Base-by-base conservation (phyloP, 441 rosid genomes). In the Populus hybrid region DNA sequence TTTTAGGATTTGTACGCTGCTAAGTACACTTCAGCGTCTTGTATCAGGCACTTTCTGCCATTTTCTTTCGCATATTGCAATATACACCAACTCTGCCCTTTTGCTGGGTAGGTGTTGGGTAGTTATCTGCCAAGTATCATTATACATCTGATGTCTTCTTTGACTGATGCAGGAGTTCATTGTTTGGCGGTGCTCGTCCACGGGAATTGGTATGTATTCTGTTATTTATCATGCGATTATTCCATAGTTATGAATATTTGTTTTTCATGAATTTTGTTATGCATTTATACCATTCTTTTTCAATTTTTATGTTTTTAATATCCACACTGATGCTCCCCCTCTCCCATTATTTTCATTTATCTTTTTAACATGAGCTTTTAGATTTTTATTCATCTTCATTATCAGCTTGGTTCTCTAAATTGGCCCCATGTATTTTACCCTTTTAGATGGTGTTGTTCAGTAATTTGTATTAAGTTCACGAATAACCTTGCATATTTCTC, bases 141-240 rank as follows among this genome's bases (percentile, higher is more conserved):
- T 53, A 53, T 57, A 20, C 9, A 53, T 21, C 38, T 77, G n/a
- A 70, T 40, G 23, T 35, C 46, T 2, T 76, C 11, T n/a, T 36
- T 30, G 26, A 69, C 40, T 69, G 78, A 36, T 76, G 75, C 75
- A 79, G 79, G 81, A 64, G 65, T 72, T 50, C 74, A 28, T 78
- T 84, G 50, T 81, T 84, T 59, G 81, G 84, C 8, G 79, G 77
- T 21, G 82, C 78, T 32, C 77, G 75, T 57, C 82, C 79, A 1
- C 53, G 75, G 14, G 84, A 81, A 72, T n/a, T 76, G 79, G 82
- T 84, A 79, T 69, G 76, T 32, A 5, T 59, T 24, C 21, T 63
- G 20, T 74, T 53, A 42, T 0, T 46, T 36, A 32, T 74, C 7
- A 65, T 70, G 38, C 14, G 11, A 23, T 64, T 50, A 26, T 57